A percentile compares a stretch with the other conserved stretches of the same genome.
Conservation (phyloP, 257 asterid genomes). For the Solanum gracilifrons region DNA sequence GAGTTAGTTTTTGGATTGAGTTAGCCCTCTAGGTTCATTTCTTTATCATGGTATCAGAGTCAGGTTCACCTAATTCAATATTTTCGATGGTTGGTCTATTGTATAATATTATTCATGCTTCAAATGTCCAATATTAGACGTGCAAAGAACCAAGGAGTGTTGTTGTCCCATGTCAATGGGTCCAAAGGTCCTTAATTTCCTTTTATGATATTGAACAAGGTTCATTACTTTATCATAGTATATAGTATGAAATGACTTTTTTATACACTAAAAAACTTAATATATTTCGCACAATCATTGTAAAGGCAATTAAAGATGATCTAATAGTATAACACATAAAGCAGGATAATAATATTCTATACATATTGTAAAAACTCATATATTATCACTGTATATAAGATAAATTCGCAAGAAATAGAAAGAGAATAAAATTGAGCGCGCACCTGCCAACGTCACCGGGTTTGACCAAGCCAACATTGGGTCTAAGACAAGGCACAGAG, state of each 20-base stretch:
- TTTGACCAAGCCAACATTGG: constrained; percentile 56
- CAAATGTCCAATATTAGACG: too few species aligned
- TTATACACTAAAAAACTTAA: neutral
- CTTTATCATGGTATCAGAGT: too few species aligned
- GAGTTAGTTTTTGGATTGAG: too few species aligned
- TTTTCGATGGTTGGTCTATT: fast-evolving
- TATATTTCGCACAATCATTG: neutral
- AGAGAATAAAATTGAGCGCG: neutral
- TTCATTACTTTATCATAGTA: too few species aligned
- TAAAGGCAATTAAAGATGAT: neutral
- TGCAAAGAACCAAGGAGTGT: too few species aligned
- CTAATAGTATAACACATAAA: neutral
- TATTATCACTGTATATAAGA: neutral
- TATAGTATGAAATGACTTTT: neutral
- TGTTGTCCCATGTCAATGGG: too few species aligned
- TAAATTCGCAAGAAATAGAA: neutral
- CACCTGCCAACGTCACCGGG: constrained; percentile 90
- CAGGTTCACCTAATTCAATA: too few species aligned
- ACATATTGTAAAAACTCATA: neutral
- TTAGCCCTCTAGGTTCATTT: too few species aligned
- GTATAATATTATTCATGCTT: too few species aligned
- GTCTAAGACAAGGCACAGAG: constrained; percentile 70
- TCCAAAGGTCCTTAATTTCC: too few species aligned
- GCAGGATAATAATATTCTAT: neutral
- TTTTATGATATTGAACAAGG: too few species aligned